Evolutionary conservation across 257 asterid genomes (phyloP).

Genomic region (Solanum chmielewskii): DNA sequence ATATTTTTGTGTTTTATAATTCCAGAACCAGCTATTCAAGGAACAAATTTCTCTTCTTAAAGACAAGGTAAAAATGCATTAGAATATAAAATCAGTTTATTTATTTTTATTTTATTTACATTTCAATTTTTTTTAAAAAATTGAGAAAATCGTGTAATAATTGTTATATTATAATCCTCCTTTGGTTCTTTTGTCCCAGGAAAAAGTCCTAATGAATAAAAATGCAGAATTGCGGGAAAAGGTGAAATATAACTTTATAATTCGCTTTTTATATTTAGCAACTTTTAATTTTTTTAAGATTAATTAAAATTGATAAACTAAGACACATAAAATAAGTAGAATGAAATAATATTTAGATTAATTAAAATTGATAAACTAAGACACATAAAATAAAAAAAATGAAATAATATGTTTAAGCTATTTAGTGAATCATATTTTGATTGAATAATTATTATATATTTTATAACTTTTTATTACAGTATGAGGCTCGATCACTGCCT

Average conservation of each 20-base stretch:
- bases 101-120: not conserved
- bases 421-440: not conserved
- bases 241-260: constrained; percentile 14
- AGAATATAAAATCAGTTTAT: not conserved
- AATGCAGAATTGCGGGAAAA: constrained; percentile 30
- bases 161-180: not conserved
- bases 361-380: not conserved
- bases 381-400: not conserved
- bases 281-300: not conserved
- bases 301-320: not conserved
- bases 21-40: constrained; percentile 21
- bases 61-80: constrained; percentile 25
- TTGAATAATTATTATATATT: not conserved
- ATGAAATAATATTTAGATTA: not conserved
- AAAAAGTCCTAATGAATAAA: constrained; percentile 18
- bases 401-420: not conserved
- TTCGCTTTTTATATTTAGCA: not conserved
- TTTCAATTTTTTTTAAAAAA: too few relatives aligned
- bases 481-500: constrained; percentile 6
- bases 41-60: constrained; percentile 26
- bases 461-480: not conserved
- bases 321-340: not conserved
- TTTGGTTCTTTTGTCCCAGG: constrained; percentile 16
- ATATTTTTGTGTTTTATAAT: not conserved
- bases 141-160: not conserved